Conservation (phyloP, 1,284 basidiomycete species). For the Puccinia horiana region DNA sequence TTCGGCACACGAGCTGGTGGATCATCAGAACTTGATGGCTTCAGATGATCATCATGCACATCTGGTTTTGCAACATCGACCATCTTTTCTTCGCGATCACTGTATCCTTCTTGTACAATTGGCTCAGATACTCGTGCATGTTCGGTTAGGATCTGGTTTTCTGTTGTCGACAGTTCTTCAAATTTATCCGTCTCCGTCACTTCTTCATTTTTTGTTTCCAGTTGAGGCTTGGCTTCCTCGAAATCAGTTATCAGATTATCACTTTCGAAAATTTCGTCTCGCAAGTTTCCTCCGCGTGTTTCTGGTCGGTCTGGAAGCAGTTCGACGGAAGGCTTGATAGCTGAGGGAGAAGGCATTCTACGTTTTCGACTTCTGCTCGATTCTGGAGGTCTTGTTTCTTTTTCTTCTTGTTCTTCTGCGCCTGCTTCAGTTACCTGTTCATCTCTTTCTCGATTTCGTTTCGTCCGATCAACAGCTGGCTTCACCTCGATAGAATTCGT, state of each 20-base stretch:
- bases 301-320: slow-evolving; percentile 21
- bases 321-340: slow-evolving; percentile 4
- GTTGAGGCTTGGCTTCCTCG: not conserved
- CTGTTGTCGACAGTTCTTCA: not conserved
- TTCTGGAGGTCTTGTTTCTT: not conserved
- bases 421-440: not conserved
- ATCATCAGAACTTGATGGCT: not conserved
- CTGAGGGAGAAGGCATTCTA: not conserved
- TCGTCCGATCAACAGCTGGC: not conserved
- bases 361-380: not conserved
- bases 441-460: slow-evolving; percentile 17
- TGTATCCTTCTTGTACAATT: not conserved
- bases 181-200: not conserved
- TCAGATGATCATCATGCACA: not conserved
- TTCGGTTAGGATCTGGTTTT: not conserved
- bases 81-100: not conserved
- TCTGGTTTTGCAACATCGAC: not conserved
- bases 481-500: not conserved
- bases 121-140: not conserved
- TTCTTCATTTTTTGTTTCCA: not conserved
- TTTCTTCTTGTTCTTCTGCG: not conserved
- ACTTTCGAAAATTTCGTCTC: slow-evolving; percentile 1
- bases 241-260: not conserved
- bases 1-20: not conserved
- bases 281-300: slow-evolving; percentile 37